Conservation (phyloP, 208 protist genomes). For the Crithidia sp. region DNA sequence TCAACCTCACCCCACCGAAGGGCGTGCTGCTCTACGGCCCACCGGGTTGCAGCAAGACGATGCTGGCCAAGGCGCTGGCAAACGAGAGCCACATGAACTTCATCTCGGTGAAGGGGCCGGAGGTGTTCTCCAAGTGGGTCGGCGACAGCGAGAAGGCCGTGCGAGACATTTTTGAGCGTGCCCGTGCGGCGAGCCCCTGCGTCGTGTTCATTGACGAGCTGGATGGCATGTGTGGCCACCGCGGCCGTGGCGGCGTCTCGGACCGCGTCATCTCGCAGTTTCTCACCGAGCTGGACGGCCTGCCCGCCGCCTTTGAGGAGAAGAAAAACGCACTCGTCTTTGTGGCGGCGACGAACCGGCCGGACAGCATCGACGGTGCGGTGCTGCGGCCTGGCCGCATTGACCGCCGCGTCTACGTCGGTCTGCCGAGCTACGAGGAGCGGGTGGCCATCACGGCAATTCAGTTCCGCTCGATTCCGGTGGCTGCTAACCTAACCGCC, state of each 20-base stretch:
- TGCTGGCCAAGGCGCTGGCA: constrained; percentile 99
- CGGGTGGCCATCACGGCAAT: constrained; percentile 91
- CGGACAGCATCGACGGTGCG: constrained; percentile 91
- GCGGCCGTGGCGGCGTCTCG: constrained; percentile 87
- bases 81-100: constrained; percentile 90
- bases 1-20: constrained; percentile 93
- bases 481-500: constrained; percentile 54
- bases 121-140: constrained; percentile 99
- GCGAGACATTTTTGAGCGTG: constrained; percentile 95
- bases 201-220: constrained; percentile 99
- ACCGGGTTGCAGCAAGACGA: constrained; percentile 99
- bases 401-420: constrained; percentile 93
- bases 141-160: constrained; percentile 99
- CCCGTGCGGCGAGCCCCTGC: constrained; percentile 45
- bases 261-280: constrained; percentile 99
- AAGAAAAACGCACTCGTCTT: constrained; percentile 92
- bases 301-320: constrained; percentile 48
- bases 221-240: constrained; percentile 97
- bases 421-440: constrained; percentile 73
- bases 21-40: constrained; percentile 98
- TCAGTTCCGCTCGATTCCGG: constrained; percentile 67
- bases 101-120: constrained; percentile 95
- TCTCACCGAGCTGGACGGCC: constrained; percentile 92
- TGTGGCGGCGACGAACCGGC: constrained; percentile 94
- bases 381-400: constrained; percentile 93